These are phyloP conservation scores for Kentomonas sorsogonicus DNA, from an alignment of 208 protist species.

Conservation along the genomic window DNA sequence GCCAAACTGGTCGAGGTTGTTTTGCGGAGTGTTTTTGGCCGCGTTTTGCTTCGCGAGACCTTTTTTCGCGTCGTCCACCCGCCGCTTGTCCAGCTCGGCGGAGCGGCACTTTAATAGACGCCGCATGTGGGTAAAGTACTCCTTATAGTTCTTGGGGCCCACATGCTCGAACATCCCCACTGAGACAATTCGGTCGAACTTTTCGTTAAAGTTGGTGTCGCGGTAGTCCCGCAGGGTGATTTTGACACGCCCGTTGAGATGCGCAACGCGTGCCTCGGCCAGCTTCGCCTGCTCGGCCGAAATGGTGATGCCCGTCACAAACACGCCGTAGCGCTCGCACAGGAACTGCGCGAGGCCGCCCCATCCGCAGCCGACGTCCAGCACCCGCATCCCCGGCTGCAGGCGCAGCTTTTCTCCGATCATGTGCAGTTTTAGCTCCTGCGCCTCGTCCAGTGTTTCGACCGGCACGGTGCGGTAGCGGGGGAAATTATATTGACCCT, in stretches of 20 bases:
- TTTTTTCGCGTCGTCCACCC: no score
- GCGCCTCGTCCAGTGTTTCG: constrained; percentile 57
- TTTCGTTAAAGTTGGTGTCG: constrained; percentile 30
- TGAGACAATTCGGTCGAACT: constrained; percentile 71
- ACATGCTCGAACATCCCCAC: constrained; percentile 88
- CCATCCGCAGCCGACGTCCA: constrained; percentile 83
- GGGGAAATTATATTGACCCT: no score
- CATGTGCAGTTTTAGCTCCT: constrained; percentile 64
- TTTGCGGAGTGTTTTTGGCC: no score
- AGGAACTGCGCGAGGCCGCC: constrained; percentile 56
- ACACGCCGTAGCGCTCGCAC: constrained; percentile 47
- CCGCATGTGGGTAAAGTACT: constrained; percentile 58
- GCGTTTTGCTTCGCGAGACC: no score
- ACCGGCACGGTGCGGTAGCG: constrained; percentile 8
- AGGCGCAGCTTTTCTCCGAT: constrained; percentile 71
- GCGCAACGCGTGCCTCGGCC: constrained; percentile 22
- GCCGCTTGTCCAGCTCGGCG: no score
- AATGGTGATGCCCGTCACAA: constrained; percentile 72
- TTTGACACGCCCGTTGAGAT: constrained; percentile 10
- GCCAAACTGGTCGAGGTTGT: constrained; percentile 41
- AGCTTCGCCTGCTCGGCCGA: constrained; percentile 44
- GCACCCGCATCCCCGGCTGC: constrained; percentile 48
- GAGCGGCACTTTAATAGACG: no score
- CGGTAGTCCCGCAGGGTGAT: constrained; percentile 75
- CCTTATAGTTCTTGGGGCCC: constrained; percentile 69